These are phyloP conservation scores for Cyclocybe aegerita DNA, from an alignment of 768 basidiomycete species.

Conservation along the genomic window DNA sequence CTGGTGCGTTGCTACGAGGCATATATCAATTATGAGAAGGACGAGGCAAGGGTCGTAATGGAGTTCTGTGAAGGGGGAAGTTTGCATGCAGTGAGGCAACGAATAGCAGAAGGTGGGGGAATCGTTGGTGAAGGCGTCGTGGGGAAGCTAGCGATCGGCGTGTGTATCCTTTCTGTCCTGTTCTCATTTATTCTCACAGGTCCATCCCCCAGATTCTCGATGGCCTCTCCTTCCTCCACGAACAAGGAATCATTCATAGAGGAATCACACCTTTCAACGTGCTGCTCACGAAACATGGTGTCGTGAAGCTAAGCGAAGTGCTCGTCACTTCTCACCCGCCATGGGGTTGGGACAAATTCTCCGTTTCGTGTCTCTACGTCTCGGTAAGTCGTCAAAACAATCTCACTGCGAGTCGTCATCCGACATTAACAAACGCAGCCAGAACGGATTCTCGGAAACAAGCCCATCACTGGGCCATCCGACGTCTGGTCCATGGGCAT, in stretches of 20 bases:
- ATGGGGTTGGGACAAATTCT: neutral
- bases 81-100: too few relatives aligned
- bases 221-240: constrained; percentile 8
- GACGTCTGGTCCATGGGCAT: constrained; percentile 16
- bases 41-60: too few relatives aligned
- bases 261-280: constrained; percentile 11
- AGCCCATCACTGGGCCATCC: neutral
- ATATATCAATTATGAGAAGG: too few relatives aligned
- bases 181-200: too few relatives aligned
- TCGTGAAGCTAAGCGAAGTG: constrained; percentile 12
- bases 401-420: neutral
- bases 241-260: constrained; percentile 10
- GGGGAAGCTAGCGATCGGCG: too few relatives aligned
- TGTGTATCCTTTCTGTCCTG: too few relatives aligned
- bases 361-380: neutral
- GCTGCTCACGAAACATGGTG: constrained; percentile 7
- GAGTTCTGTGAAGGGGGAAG: too few relatives aligned
- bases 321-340: neutral
- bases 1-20: too few relatives aligned
- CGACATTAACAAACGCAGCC: constrained; percentile 1
- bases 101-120: too few relatives aligned
- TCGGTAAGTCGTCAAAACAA: neutral
- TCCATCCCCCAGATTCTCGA: constrained; percentile 6
- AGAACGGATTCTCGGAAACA: constrained; percentile 8
- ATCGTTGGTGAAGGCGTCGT: too few relatives aligned